These are phyloP conservation scores for Citrus reticulata DNA, from an alignment of 345 rosid genomes.

Conservation along the genomic window DNA sequence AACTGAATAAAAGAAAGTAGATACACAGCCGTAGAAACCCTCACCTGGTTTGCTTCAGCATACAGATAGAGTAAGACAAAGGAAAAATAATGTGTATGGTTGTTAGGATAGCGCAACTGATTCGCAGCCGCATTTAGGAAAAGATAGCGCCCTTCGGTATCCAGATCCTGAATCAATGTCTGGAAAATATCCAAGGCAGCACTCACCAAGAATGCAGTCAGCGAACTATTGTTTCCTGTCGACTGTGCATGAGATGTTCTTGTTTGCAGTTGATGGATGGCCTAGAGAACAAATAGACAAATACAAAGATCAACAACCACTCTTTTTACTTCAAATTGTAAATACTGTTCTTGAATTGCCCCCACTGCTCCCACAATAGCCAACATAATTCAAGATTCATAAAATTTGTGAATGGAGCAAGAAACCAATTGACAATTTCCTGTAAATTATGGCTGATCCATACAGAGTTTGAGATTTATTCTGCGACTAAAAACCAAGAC, in stretches of 20 bases:
- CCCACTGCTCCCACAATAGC: neutral
- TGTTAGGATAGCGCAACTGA: slow-evolving; percentile 97
- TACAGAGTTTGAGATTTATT: neutral
- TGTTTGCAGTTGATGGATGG: slow-evolving; percentile 75
- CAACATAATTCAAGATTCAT: neutral
- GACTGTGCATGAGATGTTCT: slow-evolving; percentile 68
- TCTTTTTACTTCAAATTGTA: neutral
- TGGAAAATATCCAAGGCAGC: slow-evolving; percentile 91
- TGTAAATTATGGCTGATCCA: neutral
- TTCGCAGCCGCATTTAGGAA: slow-evolving; percentile 91
- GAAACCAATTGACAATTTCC: neutral
- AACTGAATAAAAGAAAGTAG: neutral
- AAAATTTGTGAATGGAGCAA: neutral
- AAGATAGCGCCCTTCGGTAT: slow-evolving; percentile 95
- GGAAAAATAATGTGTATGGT: slow-evolving; percentile 97
- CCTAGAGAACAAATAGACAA: slow-evolving; percentile 34
- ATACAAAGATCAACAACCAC: neutral
- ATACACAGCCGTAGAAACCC: neutral
- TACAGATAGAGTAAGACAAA: slow-evolving; percentile 81
- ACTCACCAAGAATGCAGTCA: slow-evolving; percentile 45
- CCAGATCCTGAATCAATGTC: slow-evolving; percentile 74
- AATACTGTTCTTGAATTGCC: neutral
- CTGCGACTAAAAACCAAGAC: neutral
- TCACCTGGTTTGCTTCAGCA: slow-evolving; percentile 81
- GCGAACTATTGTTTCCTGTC: slow-evolving; percentile 38